Conservation (phyloP, 2,329 filamentous ascomycete species). For the Diaporthe sp. region DNA sequence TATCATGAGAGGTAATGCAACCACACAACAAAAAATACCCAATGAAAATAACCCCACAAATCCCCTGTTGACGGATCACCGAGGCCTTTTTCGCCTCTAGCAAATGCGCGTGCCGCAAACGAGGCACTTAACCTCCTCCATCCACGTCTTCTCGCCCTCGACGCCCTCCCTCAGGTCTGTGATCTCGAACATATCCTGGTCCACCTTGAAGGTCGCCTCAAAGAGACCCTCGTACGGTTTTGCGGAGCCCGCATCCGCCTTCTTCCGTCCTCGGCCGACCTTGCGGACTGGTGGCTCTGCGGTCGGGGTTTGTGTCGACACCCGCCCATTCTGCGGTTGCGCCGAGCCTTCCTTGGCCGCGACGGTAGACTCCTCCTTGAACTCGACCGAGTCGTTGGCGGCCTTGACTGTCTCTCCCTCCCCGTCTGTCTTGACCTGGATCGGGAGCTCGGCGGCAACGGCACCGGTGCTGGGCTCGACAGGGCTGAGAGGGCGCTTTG, state of each 20-base stretch:
- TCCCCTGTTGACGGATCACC: too few relatives aligned
- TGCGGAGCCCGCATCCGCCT: conserved; percentile 48
- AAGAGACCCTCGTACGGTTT: conserved; percentile 68
- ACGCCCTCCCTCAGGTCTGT: conserved; percentile 64
- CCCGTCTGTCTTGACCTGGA: conserved; percentile 65
- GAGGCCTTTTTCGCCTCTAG: conserved; percentile 44
- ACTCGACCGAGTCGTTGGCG: conserved; percentile 52
- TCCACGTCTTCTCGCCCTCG: conserved; percentile 65
- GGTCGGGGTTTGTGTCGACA: conserved; percentile 44
- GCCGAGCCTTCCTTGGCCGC: conserved; percentile 40
- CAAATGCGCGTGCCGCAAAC: conserved; percentile 64
- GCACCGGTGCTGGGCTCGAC: conserved; percentile 63
- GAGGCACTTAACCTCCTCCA: conserved; percentile 65
- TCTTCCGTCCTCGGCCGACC: conserved; percentile 53
- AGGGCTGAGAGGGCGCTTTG: conserved; percentile 64
- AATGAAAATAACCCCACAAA: conserved; percentile 5
- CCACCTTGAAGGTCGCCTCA: conserved; percentile 63
- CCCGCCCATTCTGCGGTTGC: conserved; percentile 41
- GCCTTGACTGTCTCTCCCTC: conserved; percentile 53
- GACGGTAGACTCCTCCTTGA: conserved; percentile 51
- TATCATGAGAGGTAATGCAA: conserved; percentile 32
- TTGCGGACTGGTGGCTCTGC: conserved; percentile 45
- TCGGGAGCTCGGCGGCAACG: conserved; percentile 63
- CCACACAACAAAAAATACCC: conserved; percentile 25
- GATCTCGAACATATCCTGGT: conserved; percentile 63